Conservation (phyloP, 176 grass and related monocot species). For the Triticum urartu region DNA sequence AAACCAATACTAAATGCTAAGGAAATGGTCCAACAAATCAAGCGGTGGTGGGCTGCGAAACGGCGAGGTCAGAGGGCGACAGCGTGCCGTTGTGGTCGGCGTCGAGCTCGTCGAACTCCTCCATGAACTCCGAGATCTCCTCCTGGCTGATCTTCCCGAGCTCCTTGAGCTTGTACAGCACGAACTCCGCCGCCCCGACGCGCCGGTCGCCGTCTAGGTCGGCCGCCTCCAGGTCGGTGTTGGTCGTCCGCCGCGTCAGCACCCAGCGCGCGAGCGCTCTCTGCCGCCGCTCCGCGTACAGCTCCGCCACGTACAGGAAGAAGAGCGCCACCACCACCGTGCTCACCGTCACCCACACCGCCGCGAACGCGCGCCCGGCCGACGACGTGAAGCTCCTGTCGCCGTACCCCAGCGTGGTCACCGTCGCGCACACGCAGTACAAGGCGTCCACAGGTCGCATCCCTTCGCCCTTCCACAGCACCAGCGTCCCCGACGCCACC, state of each 20-base stretch:
- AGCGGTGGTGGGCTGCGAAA: slow-evolving; percentile 27
- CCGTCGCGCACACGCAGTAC: slow-evolving; percentile 60
- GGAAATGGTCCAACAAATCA: not conserved
- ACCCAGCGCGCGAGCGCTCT: slow-evolving; percentile 47
- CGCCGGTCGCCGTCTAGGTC: slow-evolving; percentile 3
- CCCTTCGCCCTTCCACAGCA: slow-evolving; percentile 42
- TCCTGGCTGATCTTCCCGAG: slow-evolving; percentile 49
- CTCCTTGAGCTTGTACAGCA: too few species aligned
- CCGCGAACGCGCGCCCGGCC: slow-evolving; percentile 50
- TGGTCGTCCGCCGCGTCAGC: slow-evolving; percentile 44
- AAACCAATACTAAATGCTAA: not conserved
- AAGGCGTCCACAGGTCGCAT: slow-evolving; percentile 50
- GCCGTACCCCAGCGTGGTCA: slow-evolving; percentile 75
- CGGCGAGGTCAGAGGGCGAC: slow-evolving; percentile 37
- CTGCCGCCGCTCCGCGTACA: slow-evolving; percentile 53
- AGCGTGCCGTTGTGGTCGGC: slow-evolving; percentile 54
- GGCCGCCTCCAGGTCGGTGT: slow-evolving; percentile 49
- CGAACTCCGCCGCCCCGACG: too few species aligned
- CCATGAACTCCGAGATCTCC: slow-evolving; percentile 45
- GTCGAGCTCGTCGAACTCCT: slow-evolving; percentile 75
- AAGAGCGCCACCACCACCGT: slow-evolving; percentile 62
- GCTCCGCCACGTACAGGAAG: slow-evolving; percentile 66
- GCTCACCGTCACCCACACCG: slow-evolving; percentile 59
- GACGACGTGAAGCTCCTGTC: slow-evolving; percentile 51
- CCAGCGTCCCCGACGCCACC: slow-evolving; percentile 28